phyloP scores from a whole-genome alignment of 2,329 filamentous ascomycete species.

The Fusarium sp. region DNA sequence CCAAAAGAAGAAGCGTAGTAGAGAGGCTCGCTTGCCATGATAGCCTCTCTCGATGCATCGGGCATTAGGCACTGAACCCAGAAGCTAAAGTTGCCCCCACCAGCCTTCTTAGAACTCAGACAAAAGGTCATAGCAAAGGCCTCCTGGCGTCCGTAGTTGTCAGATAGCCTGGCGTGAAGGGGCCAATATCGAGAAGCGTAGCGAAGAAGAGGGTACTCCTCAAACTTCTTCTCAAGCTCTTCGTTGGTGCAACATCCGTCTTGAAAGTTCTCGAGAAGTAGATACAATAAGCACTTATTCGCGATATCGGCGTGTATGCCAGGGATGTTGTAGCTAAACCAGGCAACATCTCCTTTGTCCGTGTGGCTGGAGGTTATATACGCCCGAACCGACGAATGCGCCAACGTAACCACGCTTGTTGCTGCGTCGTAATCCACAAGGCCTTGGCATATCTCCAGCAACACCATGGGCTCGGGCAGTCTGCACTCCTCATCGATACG shows the following conservation, averaged over 20 bases:
- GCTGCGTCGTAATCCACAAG: background rate
- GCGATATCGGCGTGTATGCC: background rate
- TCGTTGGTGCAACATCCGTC: background rate
- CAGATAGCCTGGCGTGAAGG: background rate
- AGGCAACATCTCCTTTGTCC: background rate
- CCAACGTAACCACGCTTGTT: background rate
- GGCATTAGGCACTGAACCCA: background rate
- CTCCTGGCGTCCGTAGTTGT: background rate
- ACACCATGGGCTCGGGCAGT: accelerated
- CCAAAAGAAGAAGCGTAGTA: background rate
- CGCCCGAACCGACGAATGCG: background rate
- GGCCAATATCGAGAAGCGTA: background rate
- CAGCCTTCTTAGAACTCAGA: background rate
- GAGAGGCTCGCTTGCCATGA: background rate
- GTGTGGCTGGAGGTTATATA: background rate
- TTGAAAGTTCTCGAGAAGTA: background rate
- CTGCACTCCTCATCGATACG: background rate
- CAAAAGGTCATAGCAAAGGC: accelerated
- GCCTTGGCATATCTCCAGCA: background rate
- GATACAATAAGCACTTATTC: background rate
- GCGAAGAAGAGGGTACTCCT: background rate
- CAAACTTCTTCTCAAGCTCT: background rate
- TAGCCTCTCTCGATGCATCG: accelerated
- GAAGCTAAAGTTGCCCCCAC: background rate
- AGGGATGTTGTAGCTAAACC: background rate